phyloP scores from a whole-genome alignment of 2,329 filamentous ascomycete genomes.

The Epichloe gansuensis region DNA sequence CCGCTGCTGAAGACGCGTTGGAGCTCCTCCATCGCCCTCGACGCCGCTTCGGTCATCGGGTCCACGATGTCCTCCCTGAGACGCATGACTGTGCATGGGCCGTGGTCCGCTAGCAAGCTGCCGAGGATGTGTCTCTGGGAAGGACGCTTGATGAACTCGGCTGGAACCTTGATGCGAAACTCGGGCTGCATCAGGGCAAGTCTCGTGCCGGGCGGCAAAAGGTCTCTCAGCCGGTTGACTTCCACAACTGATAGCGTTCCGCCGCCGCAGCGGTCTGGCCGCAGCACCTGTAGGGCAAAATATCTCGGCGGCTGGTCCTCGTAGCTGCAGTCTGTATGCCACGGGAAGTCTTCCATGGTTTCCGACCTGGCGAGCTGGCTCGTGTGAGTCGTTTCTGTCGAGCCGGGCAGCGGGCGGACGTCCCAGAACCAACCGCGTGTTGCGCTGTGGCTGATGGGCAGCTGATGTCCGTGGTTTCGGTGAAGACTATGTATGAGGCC shows the following conservation, averaged over 20 bases:
- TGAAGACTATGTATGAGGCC: background rate
- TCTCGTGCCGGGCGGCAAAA: background rate
- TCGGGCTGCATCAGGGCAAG: background rate
- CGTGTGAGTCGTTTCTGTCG: background rate
- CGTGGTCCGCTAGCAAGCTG: background rate
- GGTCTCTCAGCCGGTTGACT: background rate
- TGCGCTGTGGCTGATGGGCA: background rate
- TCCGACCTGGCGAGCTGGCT: background rate
- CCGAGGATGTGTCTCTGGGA: background rate
- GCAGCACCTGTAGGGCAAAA: background rate
- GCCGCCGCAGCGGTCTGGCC: background rate
- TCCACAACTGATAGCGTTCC: background rate
- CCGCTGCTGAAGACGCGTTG: background rate
- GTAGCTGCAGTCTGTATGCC: background rate
- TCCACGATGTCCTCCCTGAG: background rate
- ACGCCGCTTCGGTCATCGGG: background rate
- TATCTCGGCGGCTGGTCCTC: background rate
- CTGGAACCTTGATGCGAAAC: background rate
- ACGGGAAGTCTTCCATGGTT: background rate
- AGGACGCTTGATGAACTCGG: background rate
- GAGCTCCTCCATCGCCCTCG: background rate
- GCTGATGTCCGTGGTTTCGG: background rate
- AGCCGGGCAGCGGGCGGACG: background rate
- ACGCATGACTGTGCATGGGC: background rate
- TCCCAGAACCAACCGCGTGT: background rate